Conservation (phyloP, 2,329 filamentous ascomycete species). For the Colletotrichum musicola region DNA sequence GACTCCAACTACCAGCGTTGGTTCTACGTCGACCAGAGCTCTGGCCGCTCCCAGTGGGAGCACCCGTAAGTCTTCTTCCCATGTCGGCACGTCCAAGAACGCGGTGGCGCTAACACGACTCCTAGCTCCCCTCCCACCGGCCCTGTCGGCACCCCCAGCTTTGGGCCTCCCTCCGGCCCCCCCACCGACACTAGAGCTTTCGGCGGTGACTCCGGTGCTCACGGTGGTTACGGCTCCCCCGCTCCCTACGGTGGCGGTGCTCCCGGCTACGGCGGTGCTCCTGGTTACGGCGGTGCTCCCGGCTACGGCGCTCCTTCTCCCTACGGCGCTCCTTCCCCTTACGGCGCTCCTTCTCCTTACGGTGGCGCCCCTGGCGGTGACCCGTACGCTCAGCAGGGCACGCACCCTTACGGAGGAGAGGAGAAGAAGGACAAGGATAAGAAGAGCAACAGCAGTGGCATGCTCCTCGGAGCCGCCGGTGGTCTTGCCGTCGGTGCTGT, state of each 20-base stretch:
- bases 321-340: slow-evolving; percentile 26
- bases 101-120: slow-evolving; percentile 23
- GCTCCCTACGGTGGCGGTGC: slow-evolving; percentile 33
- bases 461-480: slow-evolving; percentile 69
- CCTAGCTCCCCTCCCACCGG: slow-evolving; percentile 38
- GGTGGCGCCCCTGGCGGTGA: slow-evolving; percentile 33
- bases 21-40: slow-evolving; percentile 74
- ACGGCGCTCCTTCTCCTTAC: slow-evolving; percentile 31
- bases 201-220: slow-evolving; percentile 39
- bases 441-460: slow-evolving; percentile 63
- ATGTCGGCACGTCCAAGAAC: slow-evolving; percentile 41
- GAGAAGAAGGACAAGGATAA: slow-evolving; percentile 50
- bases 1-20: slow-evolving; percentile 71
- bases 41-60: slow-evolving; percentile 75
- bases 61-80: slow-evolving; percentile 52
- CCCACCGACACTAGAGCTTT: slow-evolving; percentile 34
- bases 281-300: slow-evolving; percentile 20
- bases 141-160: slow-evolving; percentile 27
- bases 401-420: slow-evolving; percentile 29
- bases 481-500: slow-evolving; percentile 70
- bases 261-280: slow-evolving; percentile 26
- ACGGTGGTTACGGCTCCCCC: slow-evolving; percentile 35
- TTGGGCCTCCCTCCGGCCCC: slow-evolving; percentile 25
- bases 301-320: slow-evolving; percentile 21
- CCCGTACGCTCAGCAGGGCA: slow-evolving; percentile 40